Conservation (phyloP, 768 basidiomycete species). For the Phlebiopsis gigantea region DNA sequence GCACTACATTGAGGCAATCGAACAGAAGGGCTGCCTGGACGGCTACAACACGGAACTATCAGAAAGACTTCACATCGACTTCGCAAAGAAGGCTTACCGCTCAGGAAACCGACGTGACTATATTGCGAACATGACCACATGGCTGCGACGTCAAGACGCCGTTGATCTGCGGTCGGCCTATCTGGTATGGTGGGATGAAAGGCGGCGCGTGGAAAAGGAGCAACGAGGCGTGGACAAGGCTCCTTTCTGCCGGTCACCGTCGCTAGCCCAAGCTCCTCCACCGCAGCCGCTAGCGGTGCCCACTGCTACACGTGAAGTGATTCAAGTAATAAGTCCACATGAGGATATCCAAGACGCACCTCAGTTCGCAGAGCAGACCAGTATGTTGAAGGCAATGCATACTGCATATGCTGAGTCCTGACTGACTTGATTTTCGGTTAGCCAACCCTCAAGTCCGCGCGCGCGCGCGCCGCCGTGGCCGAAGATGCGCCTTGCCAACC, state of each 20-base stretch:
- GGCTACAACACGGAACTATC: slow-evolving; percentile 26
- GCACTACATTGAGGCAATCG: slow-evolving; percentile 19
- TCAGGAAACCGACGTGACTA: slow-evolving; percentile 23
- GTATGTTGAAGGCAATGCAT: too few relatives aligned
- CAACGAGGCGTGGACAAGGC: neutral
- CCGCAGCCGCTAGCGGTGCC: too few relatives aligned
- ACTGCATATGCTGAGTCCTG: too few relatives aligned
- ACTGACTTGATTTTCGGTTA: too few relatives aligned
- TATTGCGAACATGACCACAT: slow-evolving; percentile 21
- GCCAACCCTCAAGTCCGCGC: too few relatives aligned
- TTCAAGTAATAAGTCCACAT: too few relatives aligned
- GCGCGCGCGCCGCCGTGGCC: too few relatives aligned
- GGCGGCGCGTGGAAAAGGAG: neutral
- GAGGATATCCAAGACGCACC: too few relatives aligned
- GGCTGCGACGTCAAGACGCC: slow-evolving; percentile 17
- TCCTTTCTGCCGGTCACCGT: too few relatives aligned
- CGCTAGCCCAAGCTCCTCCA: neutral
- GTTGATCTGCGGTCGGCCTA: neutral
- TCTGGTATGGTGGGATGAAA: neutral
- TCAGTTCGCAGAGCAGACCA: too few relatives aligned
- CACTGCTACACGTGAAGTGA: too few relatives aligned
- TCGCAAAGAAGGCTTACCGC: slow-evolving; percentile 23
- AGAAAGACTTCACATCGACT: slow-evolving; percentile 25
- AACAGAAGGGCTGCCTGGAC: slow-evolving; percentile 17
- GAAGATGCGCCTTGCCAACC: too few relatives aligned